A percentile compares a stretch with the other conserved stretches of the same genome.
Conservation (phyloP, 164 flowering plant species). For the Stephania yunnanensis region DNA sequence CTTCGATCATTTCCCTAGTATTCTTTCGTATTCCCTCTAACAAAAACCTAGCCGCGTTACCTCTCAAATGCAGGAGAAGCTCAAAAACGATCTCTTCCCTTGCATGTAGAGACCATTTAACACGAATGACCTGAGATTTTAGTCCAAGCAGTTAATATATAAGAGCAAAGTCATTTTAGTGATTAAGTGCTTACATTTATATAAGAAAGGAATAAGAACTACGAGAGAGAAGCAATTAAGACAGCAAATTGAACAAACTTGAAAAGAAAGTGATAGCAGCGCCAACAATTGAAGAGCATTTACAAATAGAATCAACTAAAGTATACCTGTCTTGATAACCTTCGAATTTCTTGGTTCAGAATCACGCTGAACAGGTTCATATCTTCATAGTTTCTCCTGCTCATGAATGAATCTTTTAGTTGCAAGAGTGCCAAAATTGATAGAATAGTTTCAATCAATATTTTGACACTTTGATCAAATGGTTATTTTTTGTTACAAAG, state of each 20-base stretch:
- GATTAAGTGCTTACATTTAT: too few relatives aligned
- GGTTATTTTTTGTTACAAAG: too few relatives aligned
- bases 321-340: conserved; percentile 77
- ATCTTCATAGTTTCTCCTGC: conserved; percentile 86
- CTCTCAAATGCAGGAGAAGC: conserved; percentile 78
- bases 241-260: too few relatives aligned
- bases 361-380: conserved; percentile 70
- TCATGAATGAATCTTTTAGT: conserved; percentile 1
- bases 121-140: conserved; percentile 68
- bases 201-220: not conserved
- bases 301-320: not conserved
- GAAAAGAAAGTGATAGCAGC: too few relatives aligned
- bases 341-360: conserved; percentile 87
- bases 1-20: conserved; percentile 91
- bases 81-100: conserved; percentile 94
- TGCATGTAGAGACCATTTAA: conserved; percentile 97
- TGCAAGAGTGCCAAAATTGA: not conserved
- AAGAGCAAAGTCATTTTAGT: not conserved
- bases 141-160: not conserved
- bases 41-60: conserved; percentile 42
- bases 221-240: too few relatives aligned
- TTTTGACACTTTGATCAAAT: not conserved
- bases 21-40: conserved; percentile 72
- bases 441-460: not conserved
- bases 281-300: too few relatives aligned